Percentiles rank a stretch among this genome's conserved stretches.
phyloP scores from a whole-genome alignment of 768 basidiomycete species.

The Naematelia encephala region DNA sequence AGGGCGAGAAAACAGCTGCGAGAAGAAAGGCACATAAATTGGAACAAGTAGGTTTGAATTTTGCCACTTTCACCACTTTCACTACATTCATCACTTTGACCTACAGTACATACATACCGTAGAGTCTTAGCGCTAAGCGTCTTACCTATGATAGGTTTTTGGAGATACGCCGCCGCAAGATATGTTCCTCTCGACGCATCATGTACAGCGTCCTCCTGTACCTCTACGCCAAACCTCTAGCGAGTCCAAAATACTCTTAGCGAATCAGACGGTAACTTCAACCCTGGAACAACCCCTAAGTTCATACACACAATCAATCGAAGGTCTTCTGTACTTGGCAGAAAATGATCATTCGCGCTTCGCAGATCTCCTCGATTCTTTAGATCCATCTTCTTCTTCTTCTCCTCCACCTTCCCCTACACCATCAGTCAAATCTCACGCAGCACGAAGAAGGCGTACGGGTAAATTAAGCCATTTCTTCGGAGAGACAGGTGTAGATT shows the following conservation, averaged over 20 bases:
- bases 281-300: conserved; percentile 8
- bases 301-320: conserved; percentile 22
- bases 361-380: conserved; percentile 17
- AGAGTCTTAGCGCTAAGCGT: background rate
- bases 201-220: background rate
- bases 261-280: background rate
- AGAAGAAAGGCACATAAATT: conserved; percentile 20
- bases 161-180: conserved; percentile 11
- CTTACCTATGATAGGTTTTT: conserved; percentile 3
- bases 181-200: conserved; percentile 4
- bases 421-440: too few relatives aligned
- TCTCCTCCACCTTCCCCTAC: too few relatives aligned
- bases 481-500: conserved; percentile 17
- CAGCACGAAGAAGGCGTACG: conserved; percentile 19
- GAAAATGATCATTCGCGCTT: conserved; percentile 21
- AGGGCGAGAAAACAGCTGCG: conserved; percentile 18
- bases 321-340: conserved; percentile 20
- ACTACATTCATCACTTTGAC: too few relatives aligned
- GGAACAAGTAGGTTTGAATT: conserved; percentile 15
- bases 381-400: background rate
- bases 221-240: background rate
- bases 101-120: too few relatives aligned
- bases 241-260: conserved; percentile 1
- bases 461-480: conserved; percentile 28
- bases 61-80: background rate